A percentile compares a stretch with the other conserved stretches of the same genome.
Evolutionary conservation across 768 basidiomycete species (phyloP).

Genomic region (Tricholomella constricta): DNA sequence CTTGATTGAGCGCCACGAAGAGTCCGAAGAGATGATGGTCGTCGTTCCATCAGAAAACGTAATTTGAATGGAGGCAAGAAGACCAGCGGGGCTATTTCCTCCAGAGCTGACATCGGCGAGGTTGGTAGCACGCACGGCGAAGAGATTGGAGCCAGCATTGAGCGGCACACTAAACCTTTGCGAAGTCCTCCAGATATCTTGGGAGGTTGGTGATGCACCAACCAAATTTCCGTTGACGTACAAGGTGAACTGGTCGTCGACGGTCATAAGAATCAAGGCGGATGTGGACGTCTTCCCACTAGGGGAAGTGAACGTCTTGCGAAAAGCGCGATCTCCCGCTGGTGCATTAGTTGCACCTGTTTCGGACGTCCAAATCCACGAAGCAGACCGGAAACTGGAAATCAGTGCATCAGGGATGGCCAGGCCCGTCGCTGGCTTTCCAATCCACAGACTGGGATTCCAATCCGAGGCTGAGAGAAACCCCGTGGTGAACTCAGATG

Average conservation of each 20-base stretch:
- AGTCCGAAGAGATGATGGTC: conserved; percentile 21
- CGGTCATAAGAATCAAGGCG: conserved; percentile 26
- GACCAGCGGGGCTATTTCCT: conserved; percentile 27
- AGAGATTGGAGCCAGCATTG: conserved; percentile 18
- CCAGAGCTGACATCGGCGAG: conserved; percentile 18
- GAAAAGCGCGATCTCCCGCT: conserved; percentile 29
- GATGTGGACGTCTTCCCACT: conserved; percentile 22
- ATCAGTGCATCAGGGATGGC: conserved; percentile 19
- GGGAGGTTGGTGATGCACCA: conserved; percentile 21
- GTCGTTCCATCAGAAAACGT: conserved; percentile 29
- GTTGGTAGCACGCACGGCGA: conserved; percentile 32
- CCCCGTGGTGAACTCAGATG: conserved; percentile 29
- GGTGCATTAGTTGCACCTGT: conserved; percentile 20
- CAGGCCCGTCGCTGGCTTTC: conserved; percentile 19
- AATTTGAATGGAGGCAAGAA: conserved; percentile 27
- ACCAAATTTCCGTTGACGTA: conserved; percentile 29
- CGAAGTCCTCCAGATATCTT: conserved; percentile 27
- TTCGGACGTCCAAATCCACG: conserved; percentile 34
- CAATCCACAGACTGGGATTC: conserved; percentile 29
- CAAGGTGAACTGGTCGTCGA: conserved; percentile 30
- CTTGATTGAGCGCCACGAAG: conserved; percentile 25
- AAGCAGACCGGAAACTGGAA: conserved; percentile 21
- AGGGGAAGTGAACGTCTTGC: conserved; percentile 27
- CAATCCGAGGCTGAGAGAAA: conserved; percentile 24
- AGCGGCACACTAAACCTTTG: conserved; percentile 25